Conservation (phyloP, 441 rosid species). For the Erysimum cheiri region DNA sequence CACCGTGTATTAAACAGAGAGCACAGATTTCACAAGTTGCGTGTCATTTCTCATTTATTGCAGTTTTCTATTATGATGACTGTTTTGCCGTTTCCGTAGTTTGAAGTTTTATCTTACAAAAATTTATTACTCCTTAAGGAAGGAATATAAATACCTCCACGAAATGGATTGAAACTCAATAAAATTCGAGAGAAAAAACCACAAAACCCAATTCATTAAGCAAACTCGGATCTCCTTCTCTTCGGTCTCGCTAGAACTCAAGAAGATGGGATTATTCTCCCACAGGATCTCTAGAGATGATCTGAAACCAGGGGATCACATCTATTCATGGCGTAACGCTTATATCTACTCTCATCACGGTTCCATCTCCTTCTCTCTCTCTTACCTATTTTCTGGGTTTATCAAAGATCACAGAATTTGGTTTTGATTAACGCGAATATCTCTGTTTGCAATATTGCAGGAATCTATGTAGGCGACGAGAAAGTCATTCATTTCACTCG, state of each 20-base stretch:
- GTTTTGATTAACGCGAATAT: neutral
- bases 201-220: neutral
- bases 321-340: conserved; percentile 43
- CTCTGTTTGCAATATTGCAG: conserved; percentile 40
- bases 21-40: neutral
- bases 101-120: neutral
- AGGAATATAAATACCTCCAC: neutral
- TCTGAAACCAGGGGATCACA: conserved; percentile 41
- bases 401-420: neutral
- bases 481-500: conserved; percentile 82
- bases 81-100: neutral
- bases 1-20: neutral
- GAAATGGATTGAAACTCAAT: neutral
- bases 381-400: neutral
- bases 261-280: conserved; percentile 36
- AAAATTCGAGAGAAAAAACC: neutral
- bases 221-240: conserved; percentile 5
- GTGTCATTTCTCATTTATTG: conserved; percentile 1
- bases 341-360: conserved; percentile 46
- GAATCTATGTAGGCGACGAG: conserved; percentile 67
- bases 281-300: conserved; percentile 36
- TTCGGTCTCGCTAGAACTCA: neutral
- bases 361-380: conserved; percentile 10
- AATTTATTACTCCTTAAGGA: neutral
- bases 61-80: conserved; percentile 1